These are phyloP conservation scores for Sporothrix schenckii DNA, from an alignment of 2,329 filamentous ascomycete genomes.

Conservation along the genomic window DNA sequence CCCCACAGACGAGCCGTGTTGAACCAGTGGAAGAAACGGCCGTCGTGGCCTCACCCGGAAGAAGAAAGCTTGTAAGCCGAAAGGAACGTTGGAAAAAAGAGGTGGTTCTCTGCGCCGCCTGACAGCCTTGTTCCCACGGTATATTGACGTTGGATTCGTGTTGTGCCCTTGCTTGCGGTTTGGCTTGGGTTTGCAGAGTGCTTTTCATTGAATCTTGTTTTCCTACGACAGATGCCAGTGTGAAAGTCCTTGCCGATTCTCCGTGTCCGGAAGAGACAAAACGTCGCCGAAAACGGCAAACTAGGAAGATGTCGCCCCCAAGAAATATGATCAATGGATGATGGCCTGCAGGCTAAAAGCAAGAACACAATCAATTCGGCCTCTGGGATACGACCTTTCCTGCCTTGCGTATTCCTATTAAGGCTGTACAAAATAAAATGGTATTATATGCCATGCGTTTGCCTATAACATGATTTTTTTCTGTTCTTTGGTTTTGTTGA, in stretches of 20 bases:
- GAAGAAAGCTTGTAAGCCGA: neutral
- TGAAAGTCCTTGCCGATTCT: neutral
- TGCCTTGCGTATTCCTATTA: neutral
- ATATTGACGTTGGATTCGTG: neutral
- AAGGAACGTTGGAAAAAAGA: neutral
- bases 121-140: neutral
- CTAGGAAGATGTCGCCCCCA: neutral
- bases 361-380: constrained; percentile 12
- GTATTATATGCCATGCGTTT: neutral
- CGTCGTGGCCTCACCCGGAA: neutral
- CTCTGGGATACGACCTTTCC: neutral
- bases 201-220: neutral
- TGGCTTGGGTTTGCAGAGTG: neutral
- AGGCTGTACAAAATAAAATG: constrained; percentile 14
- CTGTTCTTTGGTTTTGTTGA: no score
- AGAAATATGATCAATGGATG: neutral
- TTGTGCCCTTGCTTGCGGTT: neutral
- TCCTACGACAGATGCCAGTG: no score
- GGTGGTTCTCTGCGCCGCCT: neutral
- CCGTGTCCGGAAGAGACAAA: neutral
- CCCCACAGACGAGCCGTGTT: constrained; percentile 24
- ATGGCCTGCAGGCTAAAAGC: constrained; percentile 16
- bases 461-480: neutral
- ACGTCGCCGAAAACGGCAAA: neutral
- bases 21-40: neutral